Base-by-base conservation (phyloP, 2,329 filamentous ascomycete genomes). In the Phaeomoniella chlamydospora region DNA sequence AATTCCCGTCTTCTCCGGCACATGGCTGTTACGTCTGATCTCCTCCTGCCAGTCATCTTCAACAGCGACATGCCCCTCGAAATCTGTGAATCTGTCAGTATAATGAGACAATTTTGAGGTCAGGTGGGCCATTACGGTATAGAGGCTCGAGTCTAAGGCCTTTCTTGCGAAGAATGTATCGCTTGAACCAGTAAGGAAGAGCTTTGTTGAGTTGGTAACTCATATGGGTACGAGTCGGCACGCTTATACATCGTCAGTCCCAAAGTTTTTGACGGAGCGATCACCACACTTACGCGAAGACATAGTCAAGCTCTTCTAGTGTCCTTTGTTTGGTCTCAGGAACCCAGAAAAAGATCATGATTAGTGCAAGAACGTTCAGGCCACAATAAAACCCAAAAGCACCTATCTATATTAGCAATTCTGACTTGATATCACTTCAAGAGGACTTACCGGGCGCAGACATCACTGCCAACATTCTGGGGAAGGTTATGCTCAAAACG, bases 171-270 rank as follows among this genome's bases (percentile, higher is more conserved):
- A 76, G 47, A 13, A 77, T 51, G 54, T 68, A 74, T 13, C 68
- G 58, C 51, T 66, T 72, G 47, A 72, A 54, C 65, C 67, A 77
- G 64, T 66, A 75, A 1, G 73, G 73, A 30, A 75, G 46, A 3
- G 63, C 62, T 40, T 67, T 62, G 34, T 57, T 64, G 4, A 67
- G 45, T 48, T 76, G 69, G 42, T 75, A 74, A 34, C 51, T 58
- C 40, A 65, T 60, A 47, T 70, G 72, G 34, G 58, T 62, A 5
- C 62, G 53, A 4, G 67, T 72, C 2, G 69, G 68, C 14, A 77
- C 68, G 9, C 22, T 26, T 6, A n/a, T 9, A 6, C 6, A 26
- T 26, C 22, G 22, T 26, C n/a, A 26, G n/a, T 26, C 6, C 9
- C 22, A 9, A 61, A 64, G 6, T 9, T 26, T 26, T 6, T 26